Conservation (phyloP, 2,329 filamentous ascomycete species). For the Colletotrichum brevisporum region DNA sequence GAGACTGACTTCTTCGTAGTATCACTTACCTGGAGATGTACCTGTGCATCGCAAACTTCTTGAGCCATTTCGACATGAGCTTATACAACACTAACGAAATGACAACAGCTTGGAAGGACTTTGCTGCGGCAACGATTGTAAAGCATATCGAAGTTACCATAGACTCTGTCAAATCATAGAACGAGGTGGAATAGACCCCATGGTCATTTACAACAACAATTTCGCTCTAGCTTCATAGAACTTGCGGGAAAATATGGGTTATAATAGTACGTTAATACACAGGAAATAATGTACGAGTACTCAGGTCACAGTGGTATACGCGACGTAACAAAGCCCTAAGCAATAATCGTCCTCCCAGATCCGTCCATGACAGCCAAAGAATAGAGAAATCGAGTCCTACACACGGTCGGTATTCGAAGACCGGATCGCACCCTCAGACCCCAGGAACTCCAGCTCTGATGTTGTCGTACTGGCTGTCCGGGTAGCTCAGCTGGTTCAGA, state of each 20-base stretch:
- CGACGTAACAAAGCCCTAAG: too few species aligned
- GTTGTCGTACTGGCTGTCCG: slow-evolving; percentile 69
- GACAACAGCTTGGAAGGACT: slow-evolving; percentile 5
- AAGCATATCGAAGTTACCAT: slow-evolving; percentile 1
- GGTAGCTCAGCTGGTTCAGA: slow-evolving; percentile 67
- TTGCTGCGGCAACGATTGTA: background rate
- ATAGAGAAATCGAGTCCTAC: too few species aligned
- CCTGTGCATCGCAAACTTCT: slow-evolving; percentile 16
- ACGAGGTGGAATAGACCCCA: too few species aligned
- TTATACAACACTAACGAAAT: slow-evolving; percentile 7
- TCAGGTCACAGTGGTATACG: too few species aligned
- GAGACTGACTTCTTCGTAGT: background rate
- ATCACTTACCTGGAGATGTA: slow-evolving; percentile 20
- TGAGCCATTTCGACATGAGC: slow-evolving; percentile 15
- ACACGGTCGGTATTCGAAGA: too few species aligned
- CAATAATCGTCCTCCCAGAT: too few species aligned
- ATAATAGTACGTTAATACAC: too few species aligned
- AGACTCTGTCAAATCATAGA: background rate
- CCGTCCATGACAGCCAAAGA: too few species aligned
- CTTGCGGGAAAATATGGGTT: too few species aligned
- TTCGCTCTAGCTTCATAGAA: too few species aligned
- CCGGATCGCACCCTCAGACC: background rate
- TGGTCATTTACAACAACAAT: too few species aligned
- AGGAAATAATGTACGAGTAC: too few species aligned
- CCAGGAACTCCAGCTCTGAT: slow-evolving; percentile 55